These are phyloP conservation scores for Candida sp. DNA, from an alignment of 1,139 yeast species.

Conservation along the genomic window DNA sequence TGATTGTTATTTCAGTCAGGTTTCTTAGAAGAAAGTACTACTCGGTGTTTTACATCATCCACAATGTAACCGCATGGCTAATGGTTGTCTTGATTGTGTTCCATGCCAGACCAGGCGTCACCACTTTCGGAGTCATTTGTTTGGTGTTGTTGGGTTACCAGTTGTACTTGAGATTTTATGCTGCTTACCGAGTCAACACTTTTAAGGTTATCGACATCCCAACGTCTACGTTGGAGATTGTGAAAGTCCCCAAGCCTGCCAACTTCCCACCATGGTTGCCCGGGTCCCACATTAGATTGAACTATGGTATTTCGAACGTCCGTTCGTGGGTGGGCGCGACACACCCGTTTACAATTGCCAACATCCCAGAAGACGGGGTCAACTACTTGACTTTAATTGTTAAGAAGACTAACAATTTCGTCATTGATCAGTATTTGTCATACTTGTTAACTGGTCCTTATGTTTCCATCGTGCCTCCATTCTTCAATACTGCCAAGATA, in stretches of 20 bases:
- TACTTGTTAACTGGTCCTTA: conserved; percentile 34
- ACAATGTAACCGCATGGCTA: conserved; percentile 32
- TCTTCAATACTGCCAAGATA: conserved; percentile 48
- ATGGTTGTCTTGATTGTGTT: conserved; percentile 35
- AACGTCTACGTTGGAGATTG: conserved; percentile 26
- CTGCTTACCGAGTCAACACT: conserved; percentile 12
- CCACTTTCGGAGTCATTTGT: conserved; percentile 22
- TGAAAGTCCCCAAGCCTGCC: conserved; percentile 28
- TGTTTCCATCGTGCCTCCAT: conserved; percentile 28
- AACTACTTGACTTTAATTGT: conserved; percentile 28
- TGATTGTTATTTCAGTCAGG: conserved; percentile 60
- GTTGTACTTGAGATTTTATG: conserved; percentile 21
- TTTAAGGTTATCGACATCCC: conserved; percentile 16
- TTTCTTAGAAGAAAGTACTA: conserved; percentile 28
- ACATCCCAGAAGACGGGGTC: conserved; percentile 16
- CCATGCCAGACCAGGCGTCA: conserved; percentile 51
- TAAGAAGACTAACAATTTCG: conserved; percentile 21
- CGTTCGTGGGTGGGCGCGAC: conserved; percentile 34
- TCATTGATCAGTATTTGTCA: conserved; percentile 15
- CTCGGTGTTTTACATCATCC: conserved; percentile 35
- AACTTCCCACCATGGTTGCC: conserved; percentile 32
- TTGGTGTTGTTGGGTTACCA: conserved; percentile 27
- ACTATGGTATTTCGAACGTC: conserved; percentile 18
- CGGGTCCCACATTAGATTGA: conserved; percentile 42
- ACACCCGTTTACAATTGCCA: conserved; percentile 43